Percentiles rank a stretch among this genome's conserved stretches.
These are phyloP conservation scores for Podaxis mareebaensis DNA, from an alignment of 768 basidiomycete species.

Conservation along the genomic window DNA sequence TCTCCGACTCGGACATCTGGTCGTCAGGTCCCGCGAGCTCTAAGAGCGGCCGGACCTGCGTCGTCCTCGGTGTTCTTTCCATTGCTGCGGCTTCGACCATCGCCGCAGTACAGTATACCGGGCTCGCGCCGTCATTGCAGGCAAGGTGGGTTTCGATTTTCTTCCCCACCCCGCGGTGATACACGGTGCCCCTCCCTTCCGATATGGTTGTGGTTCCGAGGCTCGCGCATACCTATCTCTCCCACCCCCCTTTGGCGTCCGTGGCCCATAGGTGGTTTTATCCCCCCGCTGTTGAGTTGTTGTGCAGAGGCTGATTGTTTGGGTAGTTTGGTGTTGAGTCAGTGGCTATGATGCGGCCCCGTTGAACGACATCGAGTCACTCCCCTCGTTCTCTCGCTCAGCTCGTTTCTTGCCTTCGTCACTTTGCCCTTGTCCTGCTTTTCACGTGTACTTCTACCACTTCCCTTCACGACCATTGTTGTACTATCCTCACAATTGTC, in stretches of 20 bases:
- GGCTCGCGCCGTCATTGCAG: constrained; percentile 24
- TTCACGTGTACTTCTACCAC: not conserved
- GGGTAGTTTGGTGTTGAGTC: constrained; percentile 1
- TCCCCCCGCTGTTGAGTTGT: not conserved
- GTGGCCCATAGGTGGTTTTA: not conserved
- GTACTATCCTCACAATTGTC: not conserved
- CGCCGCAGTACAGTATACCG: constrained; percentile 32
- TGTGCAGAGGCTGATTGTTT: constrained; percentile 6
- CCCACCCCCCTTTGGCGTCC: not conserved
- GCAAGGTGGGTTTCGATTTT: constrained; percentile 27
- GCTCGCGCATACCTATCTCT: not conserved
- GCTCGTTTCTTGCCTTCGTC: not conserved
- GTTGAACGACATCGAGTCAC: too few species aligned
- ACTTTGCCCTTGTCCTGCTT: not conserved
- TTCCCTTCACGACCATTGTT: not conserved
- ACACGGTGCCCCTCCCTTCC: not conserved
- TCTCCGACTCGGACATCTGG: constrained; percentile 42
- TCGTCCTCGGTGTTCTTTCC: constrained; percentile 33
- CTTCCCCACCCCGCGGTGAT: constrained; percentile 12
- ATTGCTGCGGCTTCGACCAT: constrained; percentile 32
- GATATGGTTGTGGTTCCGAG: too few species aligned
- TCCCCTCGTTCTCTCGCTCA: not conserved
- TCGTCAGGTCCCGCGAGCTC: constrained; percentile 27
- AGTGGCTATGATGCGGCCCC: not conserved
- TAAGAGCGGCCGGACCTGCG: constrained; percentile 23